phyloP scores from a whole-genome alignment of 306 rosid genomes.

The Prunus mira region DNA sequence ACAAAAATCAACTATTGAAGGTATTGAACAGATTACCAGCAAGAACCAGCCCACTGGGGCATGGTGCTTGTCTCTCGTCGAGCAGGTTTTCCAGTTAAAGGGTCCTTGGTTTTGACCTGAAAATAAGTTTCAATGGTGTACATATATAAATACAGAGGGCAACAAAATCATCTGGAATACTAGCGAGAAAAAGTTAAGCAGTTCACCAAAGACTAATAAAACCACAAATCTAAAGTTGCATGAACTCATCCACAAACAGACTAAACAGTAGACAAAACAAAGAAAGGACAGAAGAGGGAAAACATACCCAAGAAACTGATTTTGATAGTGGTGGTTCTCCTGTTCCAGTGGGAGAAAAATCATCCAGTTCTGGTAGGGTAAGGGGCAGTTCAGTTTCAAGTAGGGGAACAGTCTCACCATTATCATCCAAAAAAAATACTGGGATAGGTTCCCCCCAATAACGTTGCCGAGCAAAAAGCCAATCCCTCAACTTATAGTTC shows the following conservation, averaged over 20 bases:
- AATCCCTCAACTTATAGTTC: conserved; percentile 92
- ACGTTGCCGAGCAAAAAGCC: conserved; percentile 99
- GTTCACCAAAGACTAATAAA: neutral
- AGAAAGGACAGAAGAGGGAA: neutral
- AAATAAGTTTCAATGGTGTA: conserved; percentile 12
- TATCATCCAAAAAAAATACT: conserved; percentile 72
- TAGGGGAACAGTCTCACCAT: conserved; percentile 69
- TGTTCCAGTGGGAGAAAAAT: conserved; percentile 91
- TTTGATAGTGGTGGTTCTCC: conserved; percentile 95
- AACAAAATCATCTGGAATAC: neutral
- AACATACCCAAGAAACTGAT: conserved; percentile 79
- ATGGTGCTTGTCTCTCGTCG: conserved; percentile 89
- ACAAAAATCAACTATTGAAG: conserved; percentile 6
- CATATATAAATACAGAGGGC: neutral
- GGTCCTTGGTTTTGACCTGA: conserved; percentile 67
- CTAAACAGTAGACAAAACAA: neutral
- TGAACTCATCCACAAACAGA: neutral
- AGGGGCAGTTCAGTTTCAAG: conserved; percentile 80
- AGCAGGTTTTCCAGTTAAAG: conserved; percentile 76
- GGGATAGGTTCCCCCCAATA: conserved; percentile 99
- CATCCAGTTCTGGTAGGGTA: conserved; percentile 88
- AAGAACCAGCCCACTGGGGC: conserved; percentile 99
- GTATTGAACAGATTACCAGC: conserved; percentile 63
- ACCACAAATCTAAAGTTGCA: neutral
- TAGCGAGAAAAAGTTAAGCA: neutral